Conservation (phyloP, 1,284 basidiomycete genomes). For the Heliocybe sulcata region DNA sequence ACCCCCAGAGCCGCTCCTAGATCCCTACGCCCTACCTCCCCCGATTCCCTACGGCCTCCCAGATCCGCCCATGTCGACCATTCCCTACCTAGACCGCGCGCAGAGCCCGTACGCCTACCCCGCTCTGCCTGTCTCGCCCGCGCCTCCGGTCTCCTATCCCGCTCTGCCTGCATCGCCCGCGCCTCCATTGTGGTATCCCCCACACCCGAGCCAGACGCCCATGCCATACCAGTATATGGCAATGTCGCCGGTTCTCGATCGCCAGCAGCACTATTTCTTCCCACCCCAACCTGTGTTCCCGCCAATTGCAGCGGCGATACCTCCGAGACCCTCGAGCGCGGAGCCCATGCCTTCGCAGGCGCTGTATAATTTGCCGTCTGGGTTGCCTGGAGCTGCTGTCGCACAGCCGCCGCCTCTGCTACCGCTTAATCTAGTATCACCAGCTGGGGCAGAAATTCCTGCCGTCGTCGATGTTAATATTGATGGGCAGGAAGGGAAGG, state of each 20-base stretch:
- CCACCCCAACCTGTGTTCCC: conserved; percentile 19
- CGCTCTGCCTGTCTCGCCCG: conserved; percentile 24
- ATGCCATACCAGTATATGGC: conserved; percentile 6
- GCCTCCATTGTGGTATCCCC: conserved; percentile 7
- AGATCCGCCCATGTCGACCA: conserved; percentile 10
- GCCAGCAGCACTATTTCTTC: conserved; percentile 25
- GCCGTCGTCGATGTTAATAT: conserved; percentile 9
- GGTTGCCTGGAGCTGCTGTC: conserved; percentile 13
- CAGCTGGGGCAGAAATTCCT: background rate
- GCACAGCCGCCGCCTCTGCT: conserved; percentile 16
- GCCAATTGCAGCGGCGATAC: conserved; percentile 15
- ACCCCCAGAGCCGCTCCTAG: conserved; percentile 26
- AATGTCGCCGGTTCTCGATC: conserved; percentile 8
- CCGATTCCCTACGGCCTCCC: conserved; percentile 11
- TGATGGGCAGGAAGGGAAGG: conserved; percentile 47
- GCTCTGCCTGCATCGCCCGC: conserved; percentile 24
- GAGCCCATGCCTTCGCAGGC: conserved; percentile 22
- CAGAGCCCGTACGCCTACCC: conserved; percentile 26
- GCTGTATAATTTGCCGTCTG: conserved; percentile 15
- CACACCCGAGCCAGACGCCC: background rate
- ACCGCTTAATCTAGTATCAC: background rate
- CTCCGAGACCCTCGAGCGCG: conserved; percentile 30
- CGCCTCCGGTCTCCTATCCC: conserved; percentile 13
- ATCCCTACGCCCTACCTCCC: conserved; percentile 13
- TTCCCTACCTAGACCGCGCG: conserved; percentile 14